Conservation (phyloP, 306 rosid species). For the Comarum palustre region DNA sequence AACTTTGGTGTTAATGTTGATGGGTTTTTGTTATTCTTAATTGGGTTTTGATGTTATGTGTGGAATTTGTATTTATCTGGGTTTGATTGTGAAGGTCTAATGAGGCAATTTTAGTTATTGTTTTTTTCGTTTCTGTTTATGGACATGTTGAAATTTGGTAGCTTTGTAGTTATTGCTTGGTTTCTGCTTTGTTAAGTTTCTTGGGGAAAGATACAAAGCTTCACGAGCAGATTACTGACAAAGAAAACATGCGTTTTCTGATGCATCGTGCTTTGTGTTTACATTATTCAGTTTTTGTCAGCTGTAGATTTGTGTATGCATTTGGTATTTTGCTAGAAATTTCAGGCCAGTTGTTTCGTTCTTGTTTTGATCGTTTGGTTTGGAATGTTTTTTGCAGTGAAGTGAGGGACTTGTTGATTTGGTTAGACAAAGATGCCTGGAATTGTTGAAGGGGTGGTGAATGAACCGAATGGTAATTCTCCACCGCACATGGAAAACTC, state of each 20-base stretch:
- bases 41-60: not conserved
- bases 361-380: not conserved
- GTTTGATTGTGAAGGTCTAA: slow-evolving; percentile 38
- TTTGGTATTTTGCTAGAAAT: slow-evolving; percentile 12
- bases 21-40: slow-evolving; percentile 23
- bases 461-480: slow-evolving; percentile 30
- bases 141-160: not conserved
- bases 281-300: not conserved
- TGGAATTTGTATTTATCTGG: slow-evolving; percentile 1
- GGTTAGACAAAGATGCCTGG: slow-evolving; percentile 54
- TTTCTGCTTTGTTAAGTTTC: slow-evolving; percentile 5
- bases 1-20: slow-evolving; percentile 20
- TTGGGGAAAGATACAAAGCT: slow-evolving; percentile 6
- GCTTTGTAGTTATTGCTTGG: slow-evolving; percentile 9
- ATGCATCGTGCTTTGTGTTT: slow-evolving; percentile 16
- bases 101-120: not conserved
- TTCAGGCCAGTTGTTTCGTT: slow-evolving; percentile 8
- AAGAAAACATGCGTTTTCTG: not conserved
- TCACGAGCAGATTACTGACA: not conserved
- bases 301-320: slow-evolving; percentile 4
- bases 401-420: slow-evolving; percentile 30
- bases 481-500: slow-evolving; percentile 37
- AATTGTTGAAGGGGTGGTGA: slow-evolving; percentile 48
- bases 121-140: not conserved
- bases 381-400: slow-evolving; percentile 31